A percentile compares a stretch with the other conserved stretches of the same genome.
phyloP scores from a whole-genome alignment of 371 early-diverging fungal genomes.

The Rhizopus delemar region DNA sequence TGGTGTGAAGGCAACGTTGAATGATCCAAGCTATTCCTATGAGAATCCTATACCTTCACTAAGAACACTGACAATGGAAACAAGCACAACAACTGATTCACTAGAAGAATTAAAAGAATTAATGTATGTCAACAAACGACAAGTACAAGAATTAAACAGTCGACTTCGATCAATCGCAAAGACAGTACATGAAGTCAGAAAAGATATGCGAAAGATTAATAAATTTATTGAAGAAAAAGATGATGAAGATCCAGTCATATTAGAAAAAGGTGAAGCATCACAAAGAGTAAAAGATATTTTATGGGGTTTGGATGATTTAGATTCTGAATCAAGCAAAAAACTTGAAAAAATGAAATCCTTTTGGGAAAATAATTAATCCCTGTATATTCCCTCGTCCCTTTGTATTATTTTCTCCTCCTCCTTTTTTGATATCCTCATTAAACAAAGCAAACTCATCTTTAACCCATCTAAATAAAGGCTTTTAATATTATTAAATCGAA shows the following conservation, averaged over 20 bases:
- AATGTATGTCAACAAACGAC: conserved; percentile 55
- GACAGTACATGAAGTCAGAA: conserved; percentile 54
- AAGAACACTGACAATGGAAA: conserved; percentile 42
- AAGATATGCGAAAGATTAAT: conserved; percentile 53
- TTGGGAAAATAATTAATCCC: conserved; percentile 32
- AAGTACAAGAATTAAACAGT: conserved; percentile 49
- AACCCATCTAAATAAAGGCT: too few relatives aligned
- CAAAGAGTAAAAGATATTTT: conserved; percentile 53
- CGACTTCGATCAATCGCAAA: conserved; percentile 52
- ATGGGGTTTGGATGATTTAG: conserved; percentile 58
- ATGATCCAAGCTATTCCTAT: conserved; percentile 39
- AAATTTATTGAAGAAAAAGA: conserved; percentile 52
- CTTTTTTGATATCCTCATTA: conserved; percentile 1
- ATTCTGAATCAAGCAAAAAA: conserved; percentile 40
- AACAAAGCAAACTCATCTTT: too few relatives aligned
- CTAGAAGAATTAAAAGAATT: conserved; percentile 54
- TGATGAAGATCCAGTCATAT: conserved; percentile 51
- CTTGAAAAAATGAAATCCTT: conserved; percentile 47
- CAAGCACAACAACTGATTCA: conserved; percentile 45
- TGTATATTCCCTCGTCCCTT: background rate
- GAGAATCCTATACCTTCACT: conserved; percentile 47
- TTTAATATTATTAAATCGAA: background rate
- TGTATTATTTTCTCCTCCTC: conserved; percentile 2
- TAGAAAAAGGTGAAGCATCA: conserved; percentile 55
- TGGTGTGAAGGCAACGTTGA: conserved; percentile 36